These are phyloP conservation scores for Xanthoconium purpureum DNA, from an alignment of 768 basidiomycete genomes.

Conservation along the genomic window DNA sequence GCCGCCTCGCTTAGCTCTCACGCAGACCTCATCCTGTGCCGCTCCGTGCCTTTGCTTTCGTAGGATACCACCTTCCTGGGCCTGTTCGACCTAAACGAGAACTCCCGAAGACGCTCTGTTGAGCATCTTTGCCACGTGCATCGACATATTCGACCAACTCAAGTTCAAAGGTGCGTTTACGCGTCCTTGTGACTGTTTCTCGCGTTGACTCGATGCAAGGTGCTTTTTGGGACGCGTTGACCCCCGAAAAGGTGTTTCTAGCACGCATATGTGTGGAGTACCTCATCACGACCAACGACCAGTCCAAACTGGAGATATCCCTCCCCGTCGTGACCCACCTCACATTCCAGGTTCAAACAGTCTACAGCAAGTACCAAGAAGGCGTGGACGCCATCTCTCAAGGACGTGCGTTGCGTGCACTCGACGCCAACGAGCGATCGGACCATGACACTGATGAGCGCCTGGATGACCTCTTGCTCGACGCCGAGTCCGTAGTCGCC, in stretches of 20 bases:
- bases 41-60: too few relatives aligned
- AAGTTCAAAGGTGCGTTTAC: slow-evolving; percentile 63
- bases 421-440: slow-evolving; percentile 35
- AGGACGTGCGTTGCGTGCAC: slow-evolving; percentile 25
- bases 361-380: slow-evolving; percentile 64
- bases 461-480: slow-evolving; percentile 33
- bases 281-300: slow-evolving; percentile 60
- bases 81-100: slow-evolving; percentile 59
- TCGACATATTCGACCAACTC: slow-evolving; percentile 64
- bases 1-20: too few relatives aligned
- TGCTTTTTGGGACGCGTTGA: slow-evolving; percentile 64
- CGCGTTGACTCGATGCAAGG: slow-evolving; percentile 46
- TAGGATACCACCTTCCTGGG: slow-evolving; percentile 39
- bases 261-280: slow-evolving; percentile 81
- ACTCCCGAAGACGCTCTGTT: slow-evolving; percentile 68
- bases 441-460: slow-evolving; percentile 47
- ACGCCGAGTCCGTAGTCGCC: slow-evolving; percentile 61
- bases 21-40: too few relatives aligned
- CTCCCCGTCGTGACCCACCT: slow-evolving; percentile 84
- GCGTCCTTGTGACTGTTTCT: background rate
- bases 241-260: slow-evolving; percentile 76
- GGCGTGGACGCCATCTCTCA: slow-evolving; percentile 42
- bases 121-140: slow-evolving; percentile 65
- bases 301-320: slow-evolving; percentile 58
- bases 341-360: slow-evolving; percentile 68